These are phyloP conservation scores for Madurella mycetomatis DNA, from an alignment of 2,329 filamentous ascomycete genomes.

Conservation along the genomic window DNA sequence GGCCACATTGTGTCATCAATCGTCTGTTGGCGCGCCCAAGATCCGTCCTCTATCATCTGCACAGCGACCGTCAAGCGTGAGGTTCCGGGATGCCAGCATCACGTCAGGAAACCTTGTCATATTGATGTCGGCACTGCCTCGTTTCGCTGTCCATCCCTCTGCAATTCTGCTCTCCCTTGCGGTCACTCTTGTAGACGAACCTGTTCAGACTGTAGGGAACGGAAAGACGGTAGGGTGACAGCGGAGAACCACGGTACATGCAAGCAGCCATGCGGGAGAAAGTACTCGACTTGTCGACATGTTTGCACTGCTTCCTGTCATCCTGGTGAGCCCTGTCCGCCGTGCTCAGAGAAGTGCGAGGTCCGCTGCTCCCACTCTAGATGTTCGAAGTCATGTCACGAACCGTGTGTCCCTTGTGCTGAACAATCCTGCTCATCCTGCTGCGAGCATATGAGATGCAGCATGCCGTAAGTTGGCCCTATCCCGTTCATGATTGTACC, in stretches of 20 bases:
- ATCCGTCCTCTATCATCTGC: neutral
- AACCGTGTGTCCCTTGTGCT: constrained; percentile 22
- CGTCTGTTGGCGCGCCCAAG: neutral
- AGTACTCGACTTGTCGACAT: constrained; percentile 36
- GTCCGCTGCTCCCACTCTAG: constrained; percentile 16
- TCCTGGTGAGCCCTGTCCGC: constrained; percentile 25
- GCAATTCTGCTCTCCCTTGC: neutral
- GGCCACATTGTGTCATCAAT: constrained; percentile 41
- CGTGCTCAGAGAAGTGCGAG: neutral
- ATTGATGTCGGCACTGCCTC: neutral
- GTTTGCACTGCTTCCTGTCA: constrained; percentile 55
- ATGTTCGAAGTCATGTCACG: constrained; percentile 14
- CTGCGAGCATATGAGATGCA: constrained; percentile 14
- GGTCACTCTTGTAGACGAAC: neutral
- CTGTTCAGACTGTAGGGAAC: neutral
- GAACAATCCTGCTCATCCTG: constrained; percentile 17
- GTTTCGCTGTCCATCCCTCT: neutral
- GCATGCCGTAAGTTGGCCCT: neutral
- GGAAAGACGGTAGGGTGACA: neutral
- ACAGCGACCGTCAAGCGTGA: neutral
- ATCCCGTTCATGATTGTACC: constrained; percentile 36
- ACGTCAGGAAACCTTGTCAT: neutral
- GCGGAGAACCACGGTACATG: neutral
- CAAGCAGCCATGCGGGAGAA: neutral
- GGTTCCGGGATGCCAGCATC: neutral